A percentile compares a stretch with the other conserved stretches of the same genome.
phyloP scores from a whole-genome alignment of 2,329 filamentous ascomycete genomes.

The Westerdykella aurantiaca region DNA sequence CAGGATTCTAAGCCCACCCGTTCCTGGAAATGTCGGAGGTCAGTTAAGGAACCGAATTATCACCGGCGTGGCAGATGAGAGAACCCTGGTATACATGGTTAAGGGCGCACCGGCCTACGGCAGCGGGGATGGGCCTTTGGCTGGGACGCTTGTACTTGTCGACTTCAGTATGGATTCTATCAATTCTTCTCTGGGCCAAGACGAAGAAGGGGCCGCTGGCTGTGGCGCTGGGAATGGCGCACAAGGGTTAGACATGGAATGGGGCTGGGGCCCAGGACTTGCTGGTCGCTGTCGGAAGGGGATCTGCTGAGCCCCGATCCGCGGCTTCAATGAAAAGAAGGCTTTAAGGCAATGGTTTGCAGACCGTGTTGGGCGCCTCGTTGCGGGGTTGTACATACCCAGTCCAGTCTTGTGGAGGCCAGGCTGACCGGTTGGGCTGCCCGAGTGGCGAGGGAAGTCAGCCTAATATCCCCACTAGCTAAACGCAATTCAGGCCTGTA shows the following conservation, averaged over 20 bases:
- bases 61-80: conserved; percentile 26
- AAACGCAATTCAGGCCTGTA: no score
- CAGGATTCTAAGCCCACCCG: conserved; percentile 26
- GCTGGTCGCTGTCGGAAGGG: neutral
- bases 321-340: no score
- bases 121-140: conserved; percentile 11
- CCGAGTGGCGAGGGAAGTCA: no score
- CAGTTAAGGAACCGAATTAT: conserved; percentile 13
- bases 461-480: no score
- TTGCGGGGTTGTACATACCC: no score
- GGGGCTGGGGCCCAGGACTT: neutral
- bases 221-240: neutral
- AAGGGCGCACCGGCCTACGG: conserved; percentile 18
- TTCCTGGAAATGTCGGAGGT: conserved; percentile 4
- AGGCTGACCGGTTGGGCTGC: no score
- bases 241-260: neutral
- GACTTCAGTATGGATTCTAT: conserved; percentile 17
- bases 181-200: conserved; percentile 5
- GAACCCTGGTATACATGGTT: conserved; percentile 33
- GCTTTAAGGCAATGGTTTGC: no score
- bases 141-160: conserved; percentile 29
- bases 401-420: no score
- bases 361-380: no score
- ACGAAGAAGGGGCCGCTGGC: neutral
- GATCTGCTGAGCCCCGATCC: neutral